Conservation (phyloP, 805 yeast genomes). For the Lipomyces mesembrius region DNA sequence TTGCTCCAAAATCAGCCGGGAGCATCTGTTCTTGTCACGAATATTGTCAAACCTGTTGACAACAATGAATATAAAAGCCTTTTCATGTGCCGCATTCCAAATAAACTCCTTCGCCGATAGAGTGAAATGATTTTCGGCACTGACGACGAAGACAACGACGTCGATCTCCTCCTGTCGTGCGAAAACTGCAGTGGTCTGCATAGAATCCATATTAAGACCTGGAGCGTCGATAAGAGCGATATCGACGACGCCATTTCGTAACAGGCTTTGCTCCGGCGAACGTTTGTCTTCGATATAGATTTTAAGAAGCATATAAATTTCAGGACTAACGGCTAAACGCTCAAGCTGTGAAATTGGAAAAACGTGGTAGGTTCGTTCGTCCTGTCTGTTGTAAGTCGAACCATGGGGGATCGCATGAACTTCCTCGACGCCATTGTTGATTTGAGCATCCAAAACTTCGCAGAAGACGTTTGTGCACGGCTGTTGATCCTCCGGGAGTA, state of each 20-base stretch:
- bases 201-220: slow-evolving; percentile 89
- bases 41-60: slow-evolving; percentile 91
- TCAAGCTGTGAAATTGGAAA: slow-evolving; percentile 62
- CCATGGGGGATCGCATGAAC: slow-evolving; percentile 81
- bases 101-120: slow-evolving; percentile 93
- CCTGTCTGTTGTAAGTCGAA: slow-evolving; percentile 54
- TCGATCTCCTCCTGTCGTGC: slow-evolving; percentile 97
- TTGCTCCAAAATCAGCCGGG: slow-evolving; percentile 76
- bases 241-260: slow-evolving; percentile 89
- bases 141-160: slow-evolving; percentile 91
- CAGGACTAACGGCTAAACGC: slow-evolving; percentile 69
- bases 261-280: slow-evolving; percentile 65
- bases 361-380: slow-evolving; percentile 68
- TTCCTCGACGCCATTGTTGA: slow-evolving; percentile 77
- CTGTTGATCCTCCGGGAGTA: slow-evolving; percentile 95
- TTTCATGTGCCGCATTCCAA: slow-evolving; percentile 86
- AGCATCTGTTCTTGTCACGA: slow-evolving; percentile 78
- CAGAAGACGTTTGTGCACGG: slow-evolving; percentile 97
- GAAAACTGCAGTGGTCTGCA: slow-evolving; percentile 92
- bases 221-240: slow-evolving; percentile 96
- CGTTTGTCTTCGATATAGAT: slow-evolving; percentile 82
- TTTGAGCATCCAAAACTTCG: slow-evolving; percentile 84
- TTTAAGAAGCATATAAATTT: slow-evolving; percentile 70
- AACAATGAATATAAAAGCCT: slow-evolving; percentile 88
- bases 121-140: slow-evolving; percentile 95